Evolutionary conservation across 192 early-diverging fungal genomes (phyloP).

Genomic region (Gamsiella multidivaricata): DNA sequence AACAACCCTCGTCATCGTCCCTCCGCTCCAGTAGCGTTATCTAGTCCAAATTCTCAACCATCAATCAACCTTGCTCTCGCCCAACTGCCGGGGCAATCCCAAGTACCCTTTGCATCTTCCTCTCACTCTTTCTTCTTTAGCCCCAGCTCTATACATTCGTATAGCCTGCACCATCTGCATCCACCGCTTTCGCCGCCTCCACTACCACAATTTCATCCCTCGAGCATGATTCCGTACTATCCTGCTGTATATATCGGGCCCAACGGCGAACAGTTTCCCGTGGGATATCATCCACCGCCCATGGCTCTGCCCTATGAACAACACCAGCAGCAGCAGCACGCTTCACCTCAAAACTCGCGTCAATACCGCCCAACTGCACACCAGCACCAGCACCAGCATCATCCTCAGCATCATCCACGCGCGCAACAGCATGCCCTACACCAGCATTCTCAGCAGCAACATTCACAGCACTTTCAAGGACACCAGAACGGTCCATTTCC

Average conservation of each 20-base stretch:
- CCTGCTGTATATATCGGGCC: slow-evolving; percentile 41
- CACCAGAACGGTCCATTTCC: slow-evolving; percentile 12
- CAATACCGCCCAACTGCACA: not conserved
- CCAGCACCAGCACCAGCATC: slow-evolving; percentile 21
- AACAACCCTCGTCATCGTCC: no score
- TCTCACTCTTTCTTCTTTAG: no score
- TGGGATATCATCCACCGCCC: slow-evolving; percentile 32
- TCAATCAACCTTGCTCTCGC: no score
- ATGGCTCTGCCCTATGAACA: slow-evolving; percentile 27
- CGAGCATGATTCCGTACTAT: slow-evolving; percentile 40
- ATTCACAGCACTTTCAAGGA: slow-evolving; percentile 8
- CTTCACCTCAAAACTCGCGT: no score
- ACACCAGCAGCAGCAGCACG: slow-evolving; percentile 17
- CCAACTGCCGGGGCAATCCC: no score
- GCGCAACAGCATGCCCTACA: slow-evolving; percentile 19
- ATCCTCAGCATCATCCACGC: slow-evolving; percentile 10
- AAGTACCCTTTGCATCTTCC: no score
- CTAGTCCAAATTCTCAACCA: no score
- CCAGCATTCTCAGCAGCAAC: slow-evolving; percentile 15
- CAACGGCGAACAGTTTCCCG: slow-evolving; percentile 43
- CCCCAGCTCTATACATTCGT: not conserved
- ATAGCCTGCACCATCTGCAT: not conserved
- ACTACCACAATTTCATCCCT: not conserved
- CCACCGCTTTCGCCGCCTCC: not conserved
- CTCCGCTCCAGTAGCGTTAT: no score